Conservation (phyloP, 2,329 filamentous ascomycete genomes). For the Lecanicillium sp. region DNA sequence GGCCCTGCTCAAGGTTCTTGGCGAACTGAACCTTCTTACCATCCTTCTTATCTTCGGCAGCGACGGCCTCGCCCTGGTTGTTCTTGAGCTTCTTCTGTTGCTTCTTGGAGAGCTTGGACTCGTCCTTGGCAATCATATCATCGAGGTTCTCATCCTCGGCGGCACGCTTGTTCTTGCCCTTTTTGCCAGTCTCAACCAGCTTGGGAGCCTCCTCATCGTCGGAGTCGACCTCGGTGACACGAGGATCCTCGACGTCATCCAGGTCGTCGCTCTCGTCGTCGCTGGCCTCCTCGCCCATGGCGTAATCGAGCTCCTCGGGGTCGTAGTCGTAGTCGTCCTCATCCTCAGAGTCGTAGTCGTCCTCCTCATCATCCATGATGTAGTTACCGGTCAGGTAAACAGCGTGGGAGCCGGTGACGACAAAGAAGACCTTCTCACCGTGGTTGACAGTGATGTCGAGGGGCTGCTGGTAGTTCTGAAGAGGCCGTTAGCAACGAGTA, state of each 20-base stretch:
- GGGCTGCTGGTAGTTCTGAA: conserved; percentile 85
- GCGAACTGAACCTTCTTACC: conserved; percentile 99
- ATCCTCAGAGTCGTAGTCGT: conserved; percentile 54
- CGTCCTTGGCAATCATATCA: conserved; percentile 74
- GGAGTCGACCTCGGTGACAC: conserved; percentile 74
- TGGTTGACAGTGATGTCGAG: conserved; percentile 88
- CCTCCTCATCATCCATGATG: conserved; percentile 62
- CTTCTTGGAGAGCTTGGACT: conserved; percentile 84
- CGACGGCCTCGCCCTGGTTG: conserved; percentile 85
- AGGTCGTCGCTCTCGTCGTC: conserved; percentile 69
- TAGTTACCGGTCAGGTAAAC: conserved; percentile 96
- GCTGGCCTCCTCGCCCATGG: conserved; percentile 64
- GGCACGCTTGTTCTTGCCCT: conserved; percentile 89
- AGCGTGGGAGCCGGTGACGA: conserved; percentile 80
- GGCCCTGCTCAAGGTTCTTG: conserved; percentile 96
- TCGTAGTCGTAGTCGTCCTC: conserved; percentile 75
- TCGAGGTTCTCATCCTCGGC: conserved; percentile 75
- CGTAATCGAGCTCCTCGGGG: conserved; percentile 69
- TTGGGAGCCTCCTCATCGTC: conserved; percentile 68
- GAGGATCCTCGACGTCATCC: conserved; percentile 68
- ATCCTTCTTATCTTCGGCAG: conserved; percentile 49
- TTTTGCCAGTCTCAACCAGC: conserved; percentile 46
- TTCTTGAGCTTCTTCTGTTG: conserved; percentile 98
- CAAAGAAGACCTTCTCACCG: conserved; percentile 86
- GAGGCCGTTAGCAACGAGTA: conserved; percentile 16